Percentiles rank a stretch among this genome's conserved stretches.
These are phyloP conservation scores for Penstemon eatonii DNA, from an alignment of 257 asterid genomes.

Conservation along the genomic window DNA sequence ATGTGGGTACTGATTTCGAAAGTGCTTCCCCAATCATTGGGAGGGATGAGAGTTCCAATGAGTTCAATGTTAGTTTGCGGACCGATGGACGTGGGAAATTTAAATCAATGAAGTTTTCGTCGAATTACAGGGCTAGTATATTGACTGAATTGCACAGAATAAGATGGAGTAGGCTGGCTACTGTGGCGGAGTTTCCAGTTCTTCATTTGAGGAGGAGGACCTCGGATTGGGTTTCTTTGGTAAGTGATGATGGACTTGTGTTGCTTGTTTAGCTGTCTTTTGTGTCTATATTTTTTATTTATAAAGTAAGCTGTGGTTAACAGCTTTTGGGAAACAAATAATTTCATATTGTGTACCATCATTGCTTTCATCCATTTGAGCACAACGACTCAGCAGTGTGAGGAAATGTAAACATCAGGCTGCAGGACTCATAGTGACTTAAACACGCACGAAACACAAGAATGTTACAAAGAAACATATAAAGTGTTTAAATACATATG, in stretches of 20 bases:
- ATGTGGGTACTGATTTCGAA: slow-evolving; percentile 78
- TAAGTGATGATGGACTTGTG: slow-evolving; percentile 38
- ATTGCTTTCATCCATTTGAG: neutral
- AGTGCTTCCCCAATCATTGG: slow-evolving; percentile 86
- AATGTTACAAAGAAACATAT: neutral
- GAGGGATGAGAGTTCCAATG: slow-evolving; percentile 73
- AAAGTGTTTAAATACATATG: neutral
- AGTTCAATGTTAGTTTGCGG: slow-evolving; percentile 81
- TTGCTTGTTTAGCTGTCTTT: neutral
- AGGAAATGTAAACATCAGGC: neutral
- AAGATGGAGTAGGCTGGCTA: slow-evolving; percentile 69
- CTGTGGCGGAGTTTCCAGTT: slow-evolving; percentile 77
- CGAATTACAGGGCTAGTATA: slow-evolving; percentile 77
- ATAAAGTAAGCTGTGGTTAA: neutral
- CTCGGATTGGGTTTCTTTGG: slow-evolving; percentile 80
- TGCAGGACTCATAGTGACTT: neutral
- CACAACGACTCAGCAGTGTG: neutral
- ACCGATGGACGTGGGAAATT: slow-evolving; percentile 96
- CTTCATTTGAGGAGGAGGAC: slow-evolving; percentile 82
- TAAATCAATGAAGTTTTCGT: slow-evolving; percentile 77
- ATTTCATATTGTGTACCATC: neutral
- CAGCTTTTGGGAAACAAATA: neutral
- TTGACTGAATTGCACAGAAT: slow-evolving; percentile 88
- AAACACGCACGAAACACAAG: neutral
- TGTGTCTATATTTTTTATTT: slow-evolving; percentile 6